Conservation (phyloP, 208 protist species). For the Crithidia brevicula region DNA sequence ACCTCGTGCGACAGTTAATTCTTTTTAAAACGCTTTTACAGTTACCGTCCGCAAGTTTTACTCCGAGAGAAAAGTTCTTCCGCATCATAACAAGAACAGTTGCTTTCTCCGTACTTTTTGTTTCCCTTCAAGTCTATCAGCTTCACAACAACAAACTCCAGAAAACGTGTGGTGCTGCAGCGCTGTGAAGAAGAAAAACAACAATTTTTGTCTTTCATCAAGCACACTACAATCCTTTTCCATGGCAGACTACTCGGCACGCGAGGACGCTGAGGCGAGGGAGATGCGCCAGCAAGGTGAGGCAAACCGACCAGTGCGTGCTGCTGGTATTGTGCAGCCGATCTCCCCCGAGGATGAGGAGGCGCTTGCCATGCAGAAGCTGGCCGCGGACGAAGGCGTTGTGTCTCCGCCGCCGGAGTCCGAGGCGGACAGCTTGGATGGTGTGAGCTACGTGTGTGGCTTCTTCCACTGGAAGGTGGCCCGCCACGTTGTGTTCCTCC, state of each 20-base stretch:
- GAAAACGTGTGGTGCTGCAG: too few species aligned
- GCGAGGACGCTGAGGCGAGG: not conserved
- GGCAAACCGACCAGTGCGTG: constrained; percentile 1
- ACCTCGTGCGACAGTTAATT: too few species aligned
- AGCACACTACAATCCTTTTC: too few species aligned
- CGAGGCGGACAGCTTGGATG: constrained; percentile 18
- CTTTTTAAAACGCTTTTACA: too few species aligned
- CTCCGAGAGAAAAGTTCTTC: too few species aligned
- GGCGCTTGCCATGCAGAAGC: constrained; percentile 21
- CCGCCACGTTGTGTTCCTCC: constrained; percentile 13
- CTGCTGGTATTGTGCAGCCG: constrained; percentile 20
- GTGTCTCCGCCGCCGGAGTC: constrained; percentile 1
- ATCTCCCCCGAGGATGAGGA: constrained; percentile 14
- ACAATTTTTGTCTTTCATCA: too few species aligned
- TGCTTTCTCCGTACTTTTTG: too few species aligned
- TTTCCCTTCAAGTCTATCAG: too few species aligned
- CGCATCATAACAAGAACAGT: too few species aligned
- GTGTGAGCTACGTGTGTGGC: constrained; percentile 18
- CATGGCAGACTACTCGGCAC: constrained; percentile 3
- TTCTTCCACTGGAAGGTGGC: constrained; percentile 22
- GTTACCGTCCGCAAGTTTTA: too few species aligned
- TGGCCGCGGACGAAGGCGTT: not conserved
- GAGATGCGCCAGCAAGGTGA: constrained; percentile 17
- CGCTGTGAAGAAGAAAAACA: too few species aligned
- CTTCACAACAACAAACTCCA: too few species aligned